phyloP scores from a whole-genome alignment of 2,329 filamentous ascomycete species.

The Cercospora zeae-maydis region DNA sequence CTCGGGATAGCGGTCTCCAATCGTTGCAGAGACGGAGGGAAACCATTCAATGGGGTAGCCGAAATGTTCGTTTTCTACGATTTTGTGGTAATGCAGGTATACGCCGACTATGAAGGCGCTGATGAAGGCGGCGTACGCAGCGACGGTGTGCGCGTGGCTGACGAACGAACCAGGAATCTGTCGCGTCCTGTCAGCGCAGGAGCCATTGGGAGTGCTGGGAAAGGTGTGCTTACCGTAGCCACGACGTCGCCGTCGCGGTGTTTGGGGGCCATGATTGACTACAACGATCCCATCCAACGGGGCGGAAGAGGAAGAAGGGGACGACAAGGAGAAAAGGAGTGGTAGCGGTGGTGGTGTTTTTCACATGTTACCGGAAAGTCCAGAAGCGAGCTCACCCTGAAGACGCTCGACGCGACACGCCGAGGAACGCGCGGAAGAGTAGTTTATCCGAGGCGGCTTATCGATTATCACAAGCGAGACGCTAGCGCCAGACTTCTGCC shows the following conservation, averaged over 20 bases:
- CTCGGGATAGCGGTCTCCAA: conserved; percentile 95
- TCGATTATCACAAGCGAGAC: not conserved
- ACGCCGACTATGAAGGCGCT: conserved; percentile 77
- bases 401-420: not conserved
- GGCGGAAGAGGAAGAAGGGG: conserved; percentile 9
- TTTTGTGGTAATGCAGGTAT: conserved; percentile 88
- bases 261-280: conserved; percentile 54
- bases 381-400: not conserved
- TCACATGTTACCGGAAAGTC: conserved; percentile 6
- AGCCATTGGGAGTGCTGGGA: not conserved
- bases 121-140: conserved; percentile 83
- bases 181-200: conserved; percentile 4
- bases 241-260: conserved; percentile 61
- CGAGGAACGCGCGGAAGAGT: not conserved
- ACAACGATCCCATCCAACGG: conserved; percentile 9
- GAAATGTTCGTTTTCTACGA: conserved; percentile 78
- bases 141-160: conserved; percentile 77
- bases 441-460: not conserved
- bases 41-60: conserved; percentile 59
- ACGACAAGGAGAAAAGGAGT: conserved; percentile 8
- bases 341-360: conserved; percentile 7
- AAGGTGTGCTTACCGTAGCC: conserved; percentile 49
- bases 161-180: conserved; percentile 81
- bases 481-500: conserved; percentile 6
- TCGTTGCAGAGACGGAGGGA: conserved; percentile 62